A percentile compares a stretch with the other conserved stretches of the same genome.
Evolutionary conservation across 495 filamentous ascomycete species (phyloP).

Genomic region (Annulohypoxylon nitens): DNA sequence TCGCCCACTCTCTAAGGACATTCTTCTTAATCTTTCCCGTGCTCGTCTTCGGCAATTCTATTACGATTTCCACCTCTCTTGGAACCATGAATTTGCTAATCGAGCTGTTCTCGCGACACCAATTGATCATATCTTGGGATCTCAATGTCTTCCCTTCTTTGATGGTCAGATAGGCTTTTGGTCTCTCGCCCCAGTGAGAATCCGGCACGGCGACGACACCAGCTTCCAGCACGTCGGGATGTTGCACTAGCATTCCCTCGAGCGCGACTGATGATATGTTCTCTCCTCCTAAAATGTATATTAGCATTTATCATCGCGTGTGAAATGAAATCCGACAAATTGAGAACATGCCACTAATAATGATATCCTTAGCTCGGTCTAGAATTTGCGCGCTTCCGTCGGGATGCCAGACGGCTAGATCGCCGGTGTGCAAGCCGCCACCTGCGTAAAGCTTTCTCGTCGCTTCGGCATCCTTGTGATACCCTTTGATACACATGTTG

Average conservation of each 20-base stretch:
- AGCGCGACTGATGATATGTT: conserved; percentile 96
- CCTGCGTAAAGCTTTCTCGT: conserved; percentile 90
- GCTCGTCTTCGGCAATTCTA: conserved; percentile 93
- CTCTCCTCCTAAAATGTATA: conserved; percentile 77
- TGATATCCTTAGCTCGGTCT: conserved; percentile 96
- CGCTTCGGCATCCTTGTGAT: conserved; percentile 90
- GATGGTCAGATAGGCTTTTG: conserved; percentile 92
- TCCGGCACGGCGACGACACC: conserved; percentile 92
- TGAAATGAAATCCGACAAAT: neutral
- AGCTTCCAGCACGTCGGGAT: conserved; percentile 89
- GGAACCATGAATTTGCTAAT: conserved; percentile 98
- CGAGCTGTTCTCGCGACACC: conserved; percentile 80
- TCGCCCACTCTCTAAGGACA: conserved; percentile 88
- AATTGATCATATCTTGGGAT: conserved; percentile 81
- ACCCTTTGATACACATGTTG: conserved; percentile 92
- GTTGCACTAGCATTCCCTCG: conserved; percentile 90
- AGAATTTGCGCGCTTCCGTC: conserved; percentile 93
- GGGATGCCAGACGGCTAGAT: conserved; percentile 90
- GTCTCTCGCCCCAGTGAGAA: conserved; percentile 92
- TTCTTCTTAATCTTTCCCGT: conserved; percentile 98
- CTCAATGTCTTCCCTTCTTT: conserved; percentile 70
- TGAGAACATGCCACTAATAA: conserved; percentile 83
- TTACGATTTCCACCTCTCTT: conserved; percentile 88
- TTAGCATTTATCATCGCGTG: neutral
- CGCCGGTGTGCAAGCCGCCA: conserved; percentile 88